Percentiles rank a stretch among this genome's conserved stretches.
Evolutionary conservation across 2,329 filamentous ascomycete species (phyloP).

Genomic region (Xylariaceae sp.): DNA sequence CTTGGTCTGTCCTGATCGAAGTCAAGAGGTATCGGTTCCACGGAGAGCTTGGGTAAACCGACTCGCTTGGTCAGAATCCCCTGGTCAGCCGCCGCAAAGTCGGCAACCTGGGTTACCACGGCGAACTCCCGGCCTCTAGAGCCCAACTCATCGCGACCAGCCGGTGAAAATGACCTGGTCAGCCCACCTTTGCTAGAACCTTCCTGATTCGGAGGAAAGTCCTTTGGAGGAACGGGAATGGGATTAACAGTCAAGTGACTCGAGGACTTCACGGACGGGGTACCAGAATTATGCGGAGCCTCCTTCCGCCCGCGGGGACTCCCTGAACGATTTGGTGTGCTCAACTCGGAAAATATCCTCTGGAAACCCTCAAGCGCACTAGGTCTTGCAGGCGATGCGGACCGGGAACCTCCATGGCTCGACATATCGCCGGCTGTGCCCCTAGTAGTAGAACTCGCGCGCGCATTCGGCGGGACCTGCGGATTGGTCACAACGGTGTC

Average conservation of each 20-base stretch:
- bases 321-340: conserved; percentile 46
- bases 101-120: conserved; percentile 49
- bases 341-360: conserved; percentile 54
- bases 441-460: conserved; percentile 23
- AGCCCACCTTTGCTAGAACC: conserved; percentile 32
- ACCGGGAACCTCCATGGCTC: conserved; percentile 42
- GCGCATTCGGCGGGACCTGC: conserved; percentile 32
- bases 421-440: conserved; percentile 35
- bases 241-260: conserved; percentile 31
- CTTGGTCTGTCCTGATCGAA: conserved; percentile 33
- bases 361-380: conserved; percentile 57
- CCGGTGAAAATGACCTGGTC: conserved; percentile 39
- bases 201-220: conserved; percentile 37
- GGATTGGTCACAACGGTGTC: conserved; percentile 41
- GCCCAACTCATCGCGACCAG: conserved; percentile 29
- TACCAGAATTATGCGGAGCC: conserved; percentile 29
- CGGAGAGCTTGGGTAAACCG: conserved; percentile 39
- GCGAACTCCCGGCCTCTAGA: conserved; percentile 30
- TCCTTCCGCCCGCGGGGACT: conserved; percentile 49
- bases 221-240: conserved; percentile 38
- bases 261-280: conserved; percentile 24
- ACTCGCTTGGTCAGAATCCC: conserved; percentile 53
- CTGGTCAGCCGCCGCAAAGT: conserved; percentile 60
- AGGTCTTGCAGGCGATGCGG: conserved; percentile 47
- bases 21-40: conserved; percentile 45